Evolutionary conservation across 1,284 basidiomycete genomes (phyloP), one percentile per base, ranked within the genome.

Genomic region (Sanghuangporus weigelae): DNA sequence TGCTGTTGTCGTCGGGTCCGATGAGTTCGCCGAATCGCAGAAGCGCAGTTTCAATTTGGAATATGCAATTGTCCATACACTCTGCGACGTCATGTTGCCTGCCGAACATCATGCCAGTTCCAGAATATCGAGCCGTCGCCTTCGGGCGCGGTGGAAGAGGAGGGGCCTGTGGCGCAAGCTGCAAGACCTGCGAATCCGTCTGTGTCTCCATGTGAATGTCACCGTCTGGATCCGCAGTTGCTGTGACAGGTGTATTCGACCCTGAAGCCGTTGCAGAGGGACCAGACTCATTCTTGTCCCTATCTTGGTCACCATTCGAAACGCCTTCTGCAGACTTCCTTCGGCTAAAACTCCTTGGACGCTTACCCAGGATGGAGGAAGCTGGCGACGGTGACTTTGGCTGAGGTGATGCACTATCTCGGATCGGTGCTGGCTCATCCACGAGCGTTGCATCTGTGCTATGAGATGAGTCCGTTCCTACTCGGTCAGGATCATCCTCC

Each of bases 61-160:
- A 97, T 80, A 99, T 90, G 77, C 96, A 96, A 71, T 99, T 99
- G 76, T 99, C 96, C 85, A 99, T 92, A 74, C 96, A 98, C 76
- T 99, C 96, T 0, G 96, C 92, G 2, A 98, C 96, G 73, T 99
- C 96, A 72, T 99, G 96, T 71, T 99, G 96, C 68, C 92, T 89
- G 92, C 93, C 94, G 71, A 96, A 96, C 83, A 94, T 90, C 90
- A 96, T 93, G 16, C 85, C 84, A 3, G 86, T 90, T 68, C 90
- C 86, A n/a, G 82, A 85, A 16, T 73, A 77, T 60, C 79, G 79
- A 14, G 81, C 76, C 8, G 53, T 23, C 48, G 12, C 16, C n/a
- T 78, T 73, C 67, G 84, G 87, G 63, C 87, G 78, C 2, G 86
- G 82, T 21, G 90, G 87, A 11, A 89, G 74, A 12, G 86, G 79